Conservation (phyloP, 768 basidiomycete species). For the Astraeus odoratus region DNA sequence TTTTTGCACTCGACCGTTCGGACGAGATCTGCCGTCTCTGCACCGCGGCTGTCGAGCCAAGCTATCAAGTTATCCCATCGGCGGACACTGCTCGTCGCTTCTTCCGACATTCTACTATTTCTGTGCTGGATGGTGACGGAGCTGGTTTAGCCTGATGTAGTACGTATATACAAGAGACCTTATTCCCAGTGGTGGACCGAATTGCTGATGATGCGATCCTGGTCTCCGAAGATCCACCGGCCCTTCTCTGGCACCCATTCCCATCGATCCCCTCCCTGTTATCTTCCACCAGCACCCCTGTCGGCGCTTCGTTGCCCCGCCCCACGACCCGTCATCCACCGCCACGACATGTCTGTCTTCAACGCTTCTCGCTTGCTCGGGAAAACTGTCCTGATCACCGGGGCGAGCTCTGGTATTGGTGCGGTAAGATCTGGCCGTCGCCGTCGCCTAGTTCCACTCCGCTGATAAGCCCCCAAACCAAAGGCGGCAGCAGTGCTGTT, state of each 20-base stretch:
- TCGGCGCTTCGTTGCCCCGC: neutral
- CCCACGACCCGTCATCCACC: neutral
- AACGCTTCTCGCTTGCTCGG: conserved; percentile 72
- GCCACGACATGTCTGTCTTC: conserved; percentile 65
- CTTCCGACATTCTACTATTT: conserved; percentile 2
- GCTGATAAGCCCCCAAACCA: conserved; percentile 1
- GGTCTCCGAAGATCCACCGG: too few species aligned
- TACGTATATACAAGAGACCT: neutral
- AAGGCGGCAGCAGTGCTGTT: conserved; percentile 87
- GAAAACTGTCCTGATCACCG: conserved; percentile 85
- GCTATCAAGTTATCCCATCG: conserved; percentile 42
- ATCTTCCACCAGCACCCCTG: neutral
- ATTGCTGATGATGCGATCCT: too few species aligned
- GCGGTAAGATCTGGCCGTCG: conserved; percentile 47
- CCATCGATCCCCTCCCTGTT: neutral
- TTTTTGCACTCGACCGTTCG: conserved; percentile 51
- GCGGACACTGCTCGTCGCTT: conserved; percentile 4
- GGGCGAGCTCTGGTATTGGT: conserved; percentile 86
- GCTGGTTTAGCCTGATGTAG: neutral
- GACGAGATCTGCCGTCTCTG: conserved; percentile 35
- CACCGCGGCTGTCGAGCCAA: conserved; percentile 49
- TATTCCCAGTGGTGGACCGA: neutral
- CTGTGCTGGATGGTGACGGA: too few species aligned
- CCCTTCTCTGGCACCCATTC: too few species aligned
- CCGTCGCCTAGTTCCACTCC: neutral